Percentiles rank a stretch among this genome's conserved stretches.
phyloP scores from a whole-genome alignment of 306 rosid species.

The Quercus aquifolioides region DNA sequence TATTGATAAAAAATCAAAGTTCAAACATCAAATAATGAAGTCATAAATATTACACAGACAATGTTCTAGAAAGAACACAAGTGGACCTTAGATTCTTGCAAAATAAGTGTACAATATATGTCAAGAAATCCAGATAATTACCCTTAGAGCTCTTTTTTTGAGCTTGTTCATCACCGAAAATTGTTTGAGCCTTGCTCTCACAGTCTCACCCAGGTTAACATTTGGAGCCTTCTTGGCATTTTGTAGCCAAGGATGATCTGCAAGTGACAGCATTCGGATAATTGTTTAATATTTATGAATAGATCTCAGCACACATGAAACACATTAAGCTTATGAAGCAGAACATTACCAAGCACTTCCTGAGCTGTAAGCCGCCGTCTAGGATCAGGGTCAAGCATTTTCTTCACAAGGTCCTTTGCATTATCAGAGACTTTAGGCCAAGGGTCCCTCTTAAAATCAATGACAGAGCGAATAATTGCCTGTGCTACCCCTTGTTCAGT shows the following conservation, averaged over 20 bases:
- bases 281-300: neutral
- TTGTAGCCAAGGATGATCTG: conserved; percentile 59
- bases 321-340: neutral
- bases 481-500: conserved; percentile 38
- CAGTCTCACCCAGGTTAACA: conserved; percentile 59
- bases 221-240: conserved; percentile 64
- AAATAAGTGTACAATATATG: neutral
- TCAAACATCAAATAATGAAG: neutral
- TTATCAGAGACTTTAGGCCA: conserved; percentile 36
- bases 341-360: conserved; percentile 26
- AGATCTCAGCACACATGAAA: neutral
- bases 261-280: neutral
- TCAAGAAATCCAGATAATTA: conserved; percentile 14
- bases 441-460: conserved; percentile 37
- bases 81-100: neutral
- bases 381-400: conserved; percentile 38
- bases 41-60: neutral
- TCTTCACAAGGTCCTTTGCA: conserved; percentile 37
- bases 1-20: conserved; percentile 2
- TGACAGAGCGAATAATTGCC: conserved; percentile 32
- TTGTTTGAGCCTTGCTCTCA: conserved; percentile 58
- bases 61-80: neutral
- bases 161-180: conserved; percentile 65
- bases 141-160: conserved; percentile 62
- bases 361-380: conserved; percentile 31